These are phyloP conservation scores for Pittosporum tobira DNA, from an alignment of 129 eudicot genomes.

Conservation along the genomic window DNA sequence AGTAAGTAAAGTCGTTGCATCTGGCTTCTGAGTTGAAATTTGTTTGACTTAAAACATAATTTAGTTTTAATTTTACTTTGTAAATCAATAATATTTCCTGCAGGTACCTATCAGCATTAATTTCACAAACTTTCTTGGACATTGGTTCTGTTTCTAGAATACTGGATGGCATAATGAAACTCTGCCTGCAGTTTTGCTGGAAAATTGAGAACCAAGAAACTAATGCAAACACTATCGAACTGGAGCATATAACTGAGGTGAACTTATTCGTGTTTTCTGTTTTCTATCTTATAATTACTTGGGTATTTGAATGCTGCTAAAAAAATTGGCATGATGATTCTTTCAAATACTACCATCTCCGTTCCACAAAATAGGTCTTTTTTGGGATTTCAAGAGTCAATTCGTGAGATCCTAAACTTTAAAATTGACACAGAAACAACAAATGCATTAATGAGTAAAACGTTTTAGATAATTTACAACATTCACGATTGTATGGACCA, in stretches of 20 bases:
- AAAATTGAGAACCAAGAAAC: constrained; percentile 81
- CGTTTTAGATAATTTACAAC: no score
- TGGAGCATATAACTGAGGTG: constrained; percentile 95
- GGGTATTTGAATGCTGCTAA: not conserved
- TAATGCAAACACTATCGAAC: constrained; percentile 50
- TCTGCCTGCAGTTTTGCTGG: constrained; percentile 97
- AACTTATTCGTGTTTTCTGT: not conserved
- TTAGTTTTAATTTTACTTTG: not conserved
- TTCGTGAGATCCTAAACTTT: no score
- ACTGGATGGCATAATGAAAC: constrained; percentile 93
- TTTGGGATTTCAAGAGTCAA: no score
- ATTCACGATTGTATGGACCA: no score
- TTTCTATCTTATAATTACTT: not conserved
- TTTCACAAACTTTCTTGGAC: constrained; percentile 95
- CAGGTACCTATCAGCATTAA: constrained; percentile 92
- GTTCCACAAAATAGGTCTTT: no score
- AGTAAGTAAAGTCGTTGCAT: constrained; percentile 46
- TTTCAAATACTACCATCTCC: no score
- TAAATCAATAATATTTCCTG: not conserved
- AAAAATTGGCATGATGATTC: not conserved
- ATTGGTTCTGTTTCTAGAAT: constrained; percentile 96
- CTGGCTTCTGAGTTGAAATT: not conserved
- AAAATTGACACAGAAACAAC: no score
- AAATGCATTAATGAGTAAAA: no score
- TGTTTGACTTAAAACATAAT: not conserved